Conservation (phyloP, 495 filamentous ascomycete genomes). For the Aspergillus indologenus region DNA sequence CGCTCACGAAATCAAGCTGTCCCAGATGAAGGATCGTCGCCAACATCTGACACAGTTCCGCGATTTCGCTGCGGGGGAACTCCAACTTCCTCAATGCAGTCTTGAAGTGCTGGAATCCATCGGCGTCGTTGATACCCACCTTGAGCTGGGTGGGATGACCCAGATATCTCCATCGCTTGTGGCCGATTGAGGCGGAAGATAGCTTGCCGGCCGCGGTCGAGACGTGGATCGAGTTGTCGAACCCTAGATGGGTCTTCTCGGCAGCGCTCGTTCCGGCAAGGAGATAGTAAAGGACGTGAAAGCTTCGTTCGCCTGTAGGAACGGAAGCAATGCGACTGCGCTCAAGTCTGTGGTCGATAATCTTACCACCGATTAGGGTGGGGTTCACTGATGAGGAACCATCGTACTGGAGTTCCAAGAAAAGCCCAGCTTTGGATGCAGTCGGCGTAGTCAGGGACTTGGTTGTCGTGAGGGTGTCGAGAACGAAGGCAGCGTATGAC, state of each 20-base stretch:
- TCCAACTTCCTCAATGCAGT: slow-evolving; percentile 90
- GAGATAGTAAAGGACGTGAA: slow-evolving; percentile 94
- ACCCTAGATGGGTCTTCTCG: slow-evolving; percentile 84
- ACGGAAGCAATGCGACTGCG: slow-evolving; percentile 85
- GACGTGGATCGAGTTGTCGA: slow-evolving; percentile 56
- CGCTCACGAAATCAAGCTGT: slow-evolving; percentile 84
- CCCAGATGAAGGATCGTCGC: slow-evolving; percentile 92
- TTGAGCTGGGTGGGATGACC: slow-evolving; percentile 96
- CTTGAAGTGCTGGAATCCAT: slow-evolving; percentile 97
- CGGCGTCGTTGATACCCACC: slow-evolving; percentile 90
- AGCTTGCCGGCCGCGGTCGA: slow-evolving; percentile 44
- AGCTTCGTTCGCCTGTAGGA: slow-evolving; percentile 92
- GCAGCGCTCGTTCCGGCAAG: slow-evolving; percentile 85
- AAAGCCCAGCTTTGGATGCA: slow-evolving; percentile 91
- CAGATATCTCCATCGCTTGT: slow-evolving; percentile 90
- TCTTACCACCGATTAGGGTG: slow-evolving; percentile 85
- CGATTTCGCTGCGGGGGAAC: slow-evolving; percentile 89
- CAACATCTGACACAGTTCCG: slow-evolving; percentile 91
- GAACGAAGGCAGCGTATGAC: slow-evolving; percentile 88
- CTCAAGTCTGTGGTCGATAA: slow-evolving; percentile 90
- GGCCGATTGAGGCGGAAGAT: slow-evolving; percentile 49
- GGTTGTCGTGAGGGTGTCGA: slow-evolving; percentile 95
- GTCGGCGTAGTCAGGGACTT: slow-evolving; percentile 94
- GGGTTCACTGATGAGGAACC: slow-evolving; percentile 76
- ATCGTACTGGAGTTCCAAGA: slow-evolving; percentile 95